Percentiles rank a stretch among this genome's conserved stretches.
Evolutionary conservation across 192 early-diverging fungal genomes (phyloP).

Genomic region (Mortierella claussenii): DNA sequence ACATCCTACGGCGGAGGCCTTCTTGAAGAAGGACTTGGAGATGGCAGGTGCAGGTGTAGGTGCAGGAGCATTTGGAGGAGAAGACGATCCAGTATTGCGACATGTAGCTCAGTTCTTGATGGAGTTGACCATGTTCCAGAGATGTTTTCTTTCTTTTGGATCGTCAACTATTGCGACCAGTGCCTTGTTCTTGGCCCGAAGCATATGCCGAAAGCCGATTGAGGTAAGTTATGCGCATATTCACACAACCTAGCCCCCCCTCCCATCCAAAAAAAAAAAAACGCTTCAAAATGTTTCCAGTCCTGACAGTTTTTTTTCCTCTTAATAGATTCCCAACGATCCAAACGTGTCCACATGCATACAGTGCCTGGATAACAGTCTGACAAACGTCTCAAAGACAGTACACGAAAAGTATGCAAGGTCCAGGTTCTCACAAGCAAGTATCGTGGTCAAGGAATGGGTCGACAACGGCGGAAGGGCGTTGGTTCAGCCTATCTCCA

Average conservation of each 20-base stretch:
- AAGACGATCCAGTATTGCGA: constrained; percentile 14
- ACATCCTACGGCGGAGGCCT: constrained; percentile 53
- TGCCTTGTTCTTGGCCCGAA: constrained; percentile 49
- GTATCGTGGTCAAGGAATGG: constrained; percentile 56
- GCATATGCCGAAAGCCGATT: constrained; percentile 39
- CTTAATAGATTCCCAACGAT: constrained; percentile 30
- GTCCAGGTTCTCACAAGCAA: constrained; percentile 46
- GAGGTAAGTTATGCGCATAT: constrained; percentile 32
- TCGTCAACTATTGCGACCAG: constrained; percentile 54
- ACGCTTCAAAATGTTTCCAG: neutral
- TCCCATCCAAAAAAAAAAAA: neutral
- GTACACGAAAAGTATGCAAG: constrained; percentile 54
- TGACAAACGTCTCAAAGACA: constrained; percentile 51
- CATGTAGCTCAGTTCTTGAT: constrained; percentile 55
- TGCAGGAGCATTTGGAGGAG: too few species aligned
- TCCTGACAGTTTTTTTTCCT: neutral
- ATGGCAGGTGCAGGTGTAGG: too few species aligned
- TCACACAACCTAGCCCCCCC: too few species aligned
- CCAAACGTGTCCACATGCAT: constrained; percentile 42
- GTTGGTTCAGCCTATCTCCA: constrained; percentile 39
- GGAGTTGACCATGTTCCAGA: constrained; percentile 53
- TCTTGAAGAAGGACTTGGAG: constrained; percentile 51
- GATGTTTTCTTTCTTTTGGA: constrained; percentile 51
- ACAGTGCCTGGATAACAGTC: constrained; percentile 39
- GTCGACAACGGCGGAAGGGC: constrained; percentile 49